These are phyloP conservation scores for Ascochyta rabiei DNA, from an alignment of 2,329 filamentous ascomycete genomes.

Conservation along the genomic window DNA sequence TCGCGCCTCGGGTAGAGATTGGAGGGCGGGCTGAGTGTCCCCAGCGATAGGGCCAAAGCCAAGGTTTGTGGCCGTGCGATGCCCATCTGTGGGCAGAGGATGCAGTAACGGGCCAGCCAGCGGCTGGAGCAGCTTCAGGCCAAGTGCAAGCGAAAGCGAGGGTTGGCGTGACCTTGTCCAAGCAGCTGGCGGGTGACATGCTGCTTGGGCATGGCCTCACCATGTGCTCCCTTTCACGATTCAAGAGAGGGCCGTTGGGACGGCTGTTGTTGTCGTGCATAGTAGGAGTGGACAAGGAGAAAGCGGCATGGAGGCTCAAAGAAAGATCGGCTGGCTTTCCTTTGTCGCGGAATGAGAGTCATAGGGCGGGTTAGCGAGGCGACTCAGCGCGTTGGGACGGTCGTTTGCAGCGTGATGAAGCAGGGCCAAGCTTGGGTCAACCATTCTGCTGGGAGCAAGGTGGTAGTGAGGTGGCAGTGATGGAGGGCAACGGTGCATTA, in stretches of 20 bases:
- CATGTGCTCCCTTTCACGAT: background rate
- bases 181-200: constrained; percentile 17
- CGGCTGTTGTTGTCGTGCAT: constrained; percentile 9
- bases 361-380: constrained; percentile 27
- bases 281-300: constrained; percentile 15
- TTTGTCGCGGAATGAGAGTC: constrained; percentile 25
- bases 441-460: constrained; percentile 11
- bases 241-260: constrained; percentile 4
- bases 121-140: constrained; percentile 3
- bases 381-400: constrained; percentile 16
- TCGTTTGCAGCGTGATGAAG: constrained; percentile 27
- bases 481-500: background rate
- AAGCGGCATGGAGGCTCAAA: constrained; percentile 11
- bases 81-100: constrained; percentile 14
- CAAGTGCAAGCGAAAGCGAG: constrained; percentile 1
- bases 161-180: constrained; percentile 22
- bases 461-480: constrained; percentile 9
- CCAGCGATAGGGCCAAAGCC: constrained; percentile 38
- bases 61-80: constrained; percentile 35
- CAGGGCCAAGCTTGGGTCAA: constrained; percentile 4
- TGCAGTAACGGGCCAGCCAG: constrained; percentile 23
- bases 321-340: constrained; percentile 19
- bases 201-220: background rate
- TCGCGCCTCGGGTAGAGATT: constrained; percentile 25
- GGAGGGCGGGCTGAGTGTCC: constrained; percentile 29